Conservation (phyloP, 768 basidiomycete species). For the Tephrocybe sp. region DNA sequence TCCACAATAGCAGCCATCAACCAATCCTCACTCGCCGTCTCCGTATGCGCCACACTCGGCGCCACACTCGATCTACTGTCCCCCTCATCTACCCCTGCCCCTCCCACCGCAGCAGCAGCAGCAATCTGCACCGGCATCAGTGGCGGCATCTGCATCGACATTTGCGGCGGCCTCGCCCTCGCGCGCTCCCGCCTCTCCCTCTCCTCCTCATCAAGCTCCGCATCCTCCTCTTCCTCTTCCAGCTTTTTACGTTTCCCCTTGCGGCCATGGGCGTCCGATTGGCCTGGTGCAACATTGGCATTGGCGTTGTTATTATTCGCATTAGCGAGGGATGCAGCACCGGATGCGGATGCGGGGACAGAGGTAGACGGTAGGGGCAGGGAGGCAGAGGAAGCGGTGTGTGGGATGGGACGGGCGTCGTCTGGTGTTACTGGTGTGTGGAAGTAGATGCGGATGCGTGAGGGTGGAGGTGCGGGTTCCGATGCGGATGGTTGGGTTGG, state of each 20-base stretch:
- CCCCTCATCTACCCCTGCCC: constrained; percentile 21
- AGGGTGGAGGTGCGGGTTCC: constrained; percentile 50
- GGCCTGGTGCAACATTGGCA: no score
- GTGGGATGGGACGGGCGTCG: constrained; percentile 73
- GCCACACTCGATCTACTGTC: constrained; percentile 58
- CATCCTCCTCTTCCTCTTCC: constrained; percentile 83
- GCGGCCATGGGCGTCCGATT: constrained; percentile 62
- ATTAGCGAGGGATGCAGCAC: constrained; percentile 35
- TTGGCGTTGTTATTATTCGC: constrained; percentile 24
- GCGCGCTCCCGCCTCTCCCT: constrained; percentile 64
- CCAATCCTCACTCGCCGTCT: constrained; percentile 84
- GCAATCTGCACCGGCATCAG: neutral
- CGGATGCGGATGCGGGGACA: no score
- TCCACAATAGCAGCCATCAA: constrained; percentile 85
- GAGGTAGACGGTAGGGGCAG: no score
- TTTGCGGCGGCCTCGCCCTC: constrained; percentile 64
- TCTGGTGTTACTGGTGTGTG: constrained; percentile 85
- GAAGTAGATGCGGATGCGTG: constrained; percentile 89
- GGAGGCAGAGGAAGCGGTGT: constrained; percentile 48
- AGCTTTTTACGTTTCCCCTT: constrained; percentile 88
- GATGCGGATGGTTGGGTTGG: constrained; percentile 3
- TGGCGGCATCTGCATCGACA: constrained; percentile 6
- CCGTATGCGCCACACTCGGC: constrained; percentile 61
- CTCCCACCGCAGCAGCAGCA: neutral
- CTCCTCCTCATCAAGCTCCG: constrained; percentile 31